These are phyloP conservation scores for Lanmaoa rubissima DNA, from an alignment of 768 basidiomycete species.

Conservation along the genomic window DNA sequence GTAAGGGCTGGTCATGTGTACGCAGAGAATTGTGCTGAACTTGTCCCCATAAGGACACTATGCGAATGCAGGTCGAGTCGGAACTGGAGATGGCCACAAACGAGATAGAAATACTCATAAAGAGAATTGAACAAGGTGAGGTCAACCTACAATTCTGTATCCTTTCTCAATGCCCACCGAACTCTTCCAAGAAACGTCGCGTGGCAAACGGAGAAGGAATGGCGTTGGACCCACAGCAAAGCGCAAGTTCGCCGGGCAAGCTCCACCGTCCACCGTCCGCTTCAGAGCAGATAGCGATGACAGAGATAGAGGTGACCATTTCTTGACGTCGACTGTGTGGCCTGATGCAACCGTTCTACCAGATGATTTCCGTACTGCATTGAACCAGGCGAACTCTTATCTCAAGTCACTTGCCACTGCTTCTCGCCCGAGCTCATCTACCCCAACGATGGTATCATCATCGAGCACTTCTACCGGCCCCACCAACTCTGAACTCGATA, in stretches of 20 bases:
- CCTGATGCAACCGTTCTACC: constrained; percentile 12
- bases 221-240: constrained; percentile 25
- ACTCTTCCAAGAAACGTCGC: constrained; percentile 24
- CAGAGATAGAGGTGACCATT: constrained; percentile 33
- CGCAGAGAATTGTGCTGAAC: constrained; percentile 9
- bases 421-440: constrained; percentile 35
- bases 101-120: constrained; percentile 66
- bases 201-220: constrained; percentile 32
- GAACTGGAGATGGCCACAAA: constrained; percentile 74
- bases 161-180: background rate
- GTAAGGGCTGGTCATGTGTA: constrained; percentile 32
- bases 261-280: constrained; percentile 28
- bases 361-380: constrained; percentile 75
- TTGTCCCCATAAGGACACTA: constrained; percentile 45
- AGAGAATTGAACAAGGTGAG: constrained; percentile 48
- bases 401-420: constrained; percentile 56
- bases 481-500: constrained; percentile 43
- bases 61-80: constrained; percentile 69
- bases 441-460: constrained; percentile 37
- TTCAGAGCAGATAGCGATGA: constrained; percentile 35
- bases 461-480: constrained; percentile 37
- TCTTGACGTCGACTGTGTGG: background rate
- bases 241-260: constrained; percentile 36
- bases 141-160: background rate
- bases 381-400: constrained; percentile 60